Percentiles rank a stretch among this genome's conserved stretches.
phyloP scores from a whole-genome alignment of 1,284 basidiomycete genomes.

The Garcileccinum viscosum region DNA sequence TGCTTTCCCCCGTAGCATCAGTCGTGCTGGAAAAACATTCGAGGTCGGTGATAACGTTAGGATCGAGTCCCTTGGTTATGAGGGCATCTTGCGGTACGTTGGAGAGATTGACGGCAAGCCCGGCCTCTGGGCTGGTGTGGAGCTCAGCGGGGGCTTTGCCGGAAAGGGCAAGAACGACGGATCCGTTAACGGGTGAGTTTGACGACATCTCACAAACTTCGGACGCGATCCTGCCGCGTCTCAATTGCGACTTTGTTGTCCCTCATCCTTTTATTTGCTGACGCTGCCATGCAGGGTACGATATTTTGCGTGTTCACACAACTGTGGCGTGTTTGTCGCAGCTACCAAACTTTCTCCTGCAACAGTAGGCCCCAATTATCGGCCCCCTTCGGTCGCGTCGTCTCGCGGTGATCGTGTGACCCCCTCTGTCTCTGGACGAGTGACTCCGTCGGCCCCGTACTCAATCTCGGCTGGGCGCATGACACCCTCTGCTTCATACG shows the following conservation, averaged over 20 bases:
- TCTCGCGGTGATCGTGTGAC: constrained; percentile 66
- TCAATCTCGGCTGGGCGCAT: constrained; percentile 50
- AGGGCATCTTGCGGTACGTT: constrained; percentile 80
- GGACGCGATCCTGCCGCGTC: not conserved
- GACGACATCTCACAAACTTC: not conserved
- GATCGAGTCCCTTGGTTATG: constrained; percentile 85
- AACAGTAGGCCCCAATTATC: constrained; percentile 64
- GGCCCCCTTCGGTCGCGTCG: constrained; percentile 84
- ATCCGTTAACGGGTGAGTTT: constrained; percentile 82
- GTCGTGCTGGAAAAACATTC: constrained; percentile 54
- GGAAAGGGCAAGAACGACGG: constrained; percentile 99
- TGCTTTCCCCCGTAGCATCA: constrained; percentile 50
- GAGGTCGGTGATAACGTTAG: constrained; percentile 82
- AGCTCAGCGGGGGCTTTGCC: constrained; percentile 81
- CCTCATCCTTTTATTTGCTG: constrained; percentile 10
- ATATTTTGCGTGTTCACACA: constrained; percentile 87
- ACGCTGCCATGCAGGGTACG: constrained; percentile 56
- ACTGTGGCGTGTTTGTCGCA: constrained; percentile 91
- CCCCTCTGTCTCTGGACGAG: constrained; percentile 49
- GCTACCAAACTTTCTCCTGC: constrained; percentile 80
- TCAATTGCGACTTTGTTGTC: not conserved
- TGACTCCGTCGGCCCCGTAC: constrained; percentile 53
- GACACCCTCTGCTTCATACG: constrained; percentile 49
- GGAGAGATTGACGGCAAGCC: constrained; percentile 87
- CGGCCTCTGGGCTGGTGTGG: constrained; percentile 90